Percentiles rank a stretch among this genome's conserved stretches.
Evolutionary conservation across 306 rosid species (phyloP).

Genomic region (Carpinus viminea): DNA sequence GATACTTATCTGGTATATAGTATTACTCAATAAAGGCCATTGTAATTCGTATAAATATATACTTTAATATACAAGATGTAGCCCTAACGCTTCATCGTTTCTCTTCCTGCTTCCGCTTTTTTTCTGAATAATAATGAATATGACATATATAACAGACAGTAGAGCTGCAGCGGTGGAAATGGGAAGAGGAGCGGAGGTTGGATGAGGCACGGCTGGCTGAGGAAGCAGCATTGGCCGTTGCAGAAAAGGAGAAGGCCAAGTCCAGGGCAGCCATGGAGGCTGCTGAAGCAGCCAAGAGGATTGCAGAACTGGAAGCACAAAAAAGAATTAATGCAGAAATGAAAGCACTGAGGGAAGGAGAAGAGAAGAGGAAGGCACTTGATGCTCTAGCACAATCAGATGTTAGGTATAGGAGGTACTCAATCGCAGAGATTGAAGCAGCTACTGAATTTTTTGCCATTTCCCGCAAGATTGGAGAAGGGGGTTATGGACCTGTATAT

Average conservation of each 20-base stretch:
- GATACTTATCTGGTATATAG: no score
- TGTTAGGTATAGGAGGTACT: conserved; percentile 71
- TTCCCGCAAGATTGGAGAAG: conserved; percentile 89
- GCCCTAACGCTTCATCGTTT: no score
- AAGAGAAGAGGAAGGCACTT: conserved; percentile 62
- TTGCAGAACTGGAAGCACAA: conserved; percentile 81
- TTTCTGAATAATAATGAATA: no score
- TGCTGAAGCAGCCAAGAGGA: conserved; percentile 83
- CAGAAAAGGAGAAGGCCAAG: conserved; percentile 76
- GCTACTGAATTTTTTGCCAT: conserved; percentile 68
- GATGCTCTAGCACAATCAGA: conserved; percentile 53
- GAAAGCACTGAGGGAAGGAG: conserved; percentile 73
- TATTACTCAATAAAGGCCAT: no score
- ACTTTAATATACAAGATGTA: no score
- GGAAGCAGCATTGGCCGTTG: conserved; percentile 79
- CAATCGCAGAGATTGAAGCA: conserved; percentile 81
- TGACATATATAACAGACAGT: conserved; percentile 48
- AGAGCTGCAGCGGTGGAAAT: conserved; percentile 87
- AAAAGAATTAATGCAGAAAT: conserved; percentile 77
- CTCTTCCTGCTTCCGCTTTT: no score
- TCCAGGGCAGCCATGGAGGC: conserved; percentile 91
- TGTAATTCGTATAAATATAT: no score
- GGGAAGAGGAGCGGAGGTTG: conserved; percentile 71
- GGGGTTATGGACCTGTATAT: conserved; percentile 94
- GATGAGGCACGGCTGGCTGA: conserved; percentile 78